Evolutionary conservation across 2,329 filamentous ascomycete genomes (phyloP).

Genomic region (Claviceps capensis): DNA sequence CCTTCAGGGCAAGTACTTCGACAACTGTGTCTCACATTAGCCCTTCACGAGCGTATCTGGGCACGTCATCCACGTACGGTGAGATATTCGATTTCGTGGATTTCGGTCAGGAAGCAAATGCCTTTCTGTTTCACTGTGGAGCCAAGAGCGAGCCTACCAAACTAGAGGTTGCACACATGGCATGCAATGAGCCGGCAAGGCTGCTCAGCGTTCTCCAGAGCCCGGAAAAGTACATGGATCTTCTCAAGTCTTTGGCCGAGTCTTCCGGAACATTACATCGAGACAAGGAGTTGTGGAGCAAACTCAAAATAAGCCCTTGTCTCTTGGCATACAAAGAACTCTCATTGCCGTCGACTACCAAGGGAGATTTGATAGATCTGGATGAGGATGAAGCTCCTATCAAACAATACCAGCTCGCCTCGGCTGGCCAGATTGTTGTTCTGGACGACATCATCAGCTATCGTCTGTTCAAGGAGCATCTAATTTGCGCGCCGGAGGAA

Average conservation of each 20-base stretch:
- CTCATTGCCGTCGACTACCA: constrained; percentile 18
- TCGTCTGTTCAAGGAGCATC: constrained; percentile 69
- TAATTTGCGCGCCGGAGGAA: constrained; percentile 83
- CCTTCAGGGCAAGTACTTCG: constrained; percentile 19
- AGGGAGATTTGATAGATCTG: constrained; percentile 34
- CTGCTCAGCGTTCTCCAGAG: constrained; percentile 69
- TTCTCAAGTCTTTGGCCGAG: constrained; percentile 71
- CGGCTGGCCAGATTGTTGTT: constrained; percentile 59
- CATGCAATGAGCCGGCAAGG: constrained; percentile 72
- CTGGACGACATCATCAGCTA: constrained; percentile 84
- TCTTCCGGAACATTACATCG: constrained; percentile 55
- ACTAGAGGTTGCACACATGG: constrained; percentile 66
- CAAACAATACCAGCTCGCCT: constrained; percentile 65
- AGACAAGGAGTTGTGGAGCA: constrained; percentile 64
- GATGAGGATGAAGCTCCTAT: constrained; percentile 52
- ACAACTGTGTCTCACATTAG: constrained; percentile 30
- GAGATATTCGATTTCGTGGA: constrained; percentile 97
- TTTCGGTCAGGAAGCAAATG: constrained; percentile 76
- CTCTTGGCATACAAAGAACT: constrained; percentile 75
- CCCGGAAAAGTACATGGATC: constrained; percentile 71
- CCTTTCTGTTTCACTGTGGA: constrained; percentile 77
- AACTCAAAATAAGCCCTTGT: constrained; percentile 63
- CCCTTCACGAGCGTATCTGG: constrained; percentile 70
- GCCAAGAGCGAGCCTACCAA: constrained; percentile 87
- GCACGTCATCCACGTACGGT: constrained; percentile 53